Evolutionary conservation across 495 filamentous ascomycete species (phyloP).

Genomic region (Penicillium flavigenum): DNA sequence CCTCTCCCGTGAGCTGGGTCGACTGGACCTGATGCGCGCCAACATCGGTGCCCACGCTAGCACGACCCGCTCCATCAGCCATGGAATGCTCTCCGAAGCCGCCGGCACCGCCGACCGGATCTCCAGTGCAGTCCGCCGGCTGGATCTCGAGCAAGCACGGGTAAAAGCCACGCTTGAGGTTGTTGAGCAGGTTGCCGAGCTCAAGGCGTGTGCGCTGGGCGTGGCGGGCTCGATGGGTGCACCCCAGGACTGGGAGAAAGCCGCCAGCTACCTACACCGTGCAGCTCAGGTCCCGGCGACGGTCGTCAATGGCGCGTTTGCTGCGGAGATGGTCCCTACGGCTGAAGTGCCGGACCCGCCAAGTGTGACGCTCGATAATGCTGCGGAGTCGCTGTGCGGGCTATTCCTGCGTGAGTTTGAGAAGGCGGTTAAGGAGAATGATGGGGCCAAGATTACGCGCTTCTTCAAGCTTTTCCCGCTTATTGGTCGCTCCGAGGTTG

Average conservation of each 20-base stretch:
- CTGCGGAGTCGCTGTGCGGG: conserved; percentile 80
- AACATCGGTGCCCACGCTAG: conserved; percentile 85
- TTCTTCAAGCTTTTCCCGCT: conserved; percentile 98
- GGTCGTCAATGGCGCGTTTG: conserved; percentile 83
- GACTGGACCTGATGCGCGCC: conserved; percentile 88
- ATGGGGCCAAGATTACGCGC: conserved; percentile 83
- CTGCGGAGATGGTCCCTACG: conserved; percentile 87
- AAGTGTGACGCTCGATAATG: conserved; percentile 79
- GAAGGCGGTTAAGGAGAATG: conserved; percentile 79
- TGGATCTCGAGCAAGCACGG: conserved; percentile 86
- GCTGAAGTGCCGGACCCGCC: conserved; percentile 94
- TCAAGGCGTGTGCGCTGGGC: conserved; percentile 94
- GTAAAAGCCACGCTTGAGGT: conserved; percentile 88
- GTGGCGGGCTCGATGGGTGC: conserved; percentile 95
- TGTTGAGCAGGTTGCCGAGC: conserved; percentile 92
- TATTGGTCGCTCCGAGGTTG: conserved; percentile 85
- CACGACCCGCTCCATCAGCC: conserved; percentile 77
- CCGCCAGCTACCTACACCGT: conserved; percentile 82
- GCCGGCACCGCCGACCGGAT: conserved; percentile 84
- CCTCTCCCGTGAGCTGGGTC: conserved; percentile 74
- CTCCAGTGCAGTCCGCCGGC: conserved; percentile 75
- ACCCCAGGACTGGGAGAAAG: conserved; percentile 97
- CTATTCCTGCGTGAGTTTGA: conserved; percentile 94
- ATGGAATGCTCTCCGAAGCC: conserved; percentile 82
- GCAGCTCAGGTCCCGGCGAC: conserved; percentile 75